Percentiles rank a stretch among this genome's conserved stretches.
These are phyloP conservation scores for Immersiella caudata DNA, from an alignment of 495 filamentous ascomycete genomes.

Conservation along the genomic window DNA sequence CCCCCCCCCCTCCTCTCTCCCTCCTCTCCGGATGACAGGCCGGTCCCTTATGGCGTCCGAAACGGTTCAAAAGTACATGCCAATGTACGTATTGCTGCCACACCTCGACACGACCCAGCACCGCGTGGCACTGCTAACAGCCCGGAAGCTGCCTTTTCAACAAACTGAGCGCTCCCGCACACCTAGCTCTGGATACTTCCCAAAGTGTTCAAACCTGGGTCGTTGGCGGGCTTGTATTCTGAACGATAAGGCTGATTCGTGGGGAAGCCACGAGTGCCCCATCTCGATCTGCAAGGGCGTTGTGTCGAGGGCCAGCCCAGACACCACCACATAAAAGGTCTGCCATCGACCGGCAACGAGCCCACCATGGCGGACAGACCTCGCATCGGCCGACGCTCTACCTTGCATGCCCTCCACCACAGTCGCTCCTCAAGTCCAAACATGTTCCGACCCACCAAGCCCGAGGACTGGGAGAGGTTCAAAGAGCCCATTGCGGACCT, in stretches of 20 bases:
- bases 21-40: not conserved
- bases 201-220: not conserved
- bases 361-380: not conserved
- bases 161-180: not conserved
- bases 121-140: not conserved
- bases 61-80: not conserved
- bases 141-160: not conserved
- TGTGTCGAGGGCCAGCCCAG: not conserved
- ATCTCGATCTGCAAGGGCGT: not conserved
- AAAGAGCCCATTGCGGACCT: conserved; percentile 39
- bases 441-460: conserved; percentile 35
- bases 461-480: conserved; percentile 45
- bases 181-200: not conserved
- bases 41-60: not conserved
- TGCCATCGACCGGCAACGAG: not conserved
- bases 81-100: not conserved
- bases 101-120: not conserved
- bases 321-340: not conserved
- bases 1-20: not conserved
- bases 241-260: not conserved
- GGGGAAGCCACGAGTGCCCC: not conserved
- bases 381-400: not conserved
- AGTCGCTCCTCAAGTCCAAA: conserved; percentile 7
- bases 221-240: not conserved
- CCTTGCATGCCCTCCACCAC: not conserved